Evolutionary conservation across 192 early-diverging fungal species (phyloP).

Genomic region (Umbelopsis sp.): DNA sequence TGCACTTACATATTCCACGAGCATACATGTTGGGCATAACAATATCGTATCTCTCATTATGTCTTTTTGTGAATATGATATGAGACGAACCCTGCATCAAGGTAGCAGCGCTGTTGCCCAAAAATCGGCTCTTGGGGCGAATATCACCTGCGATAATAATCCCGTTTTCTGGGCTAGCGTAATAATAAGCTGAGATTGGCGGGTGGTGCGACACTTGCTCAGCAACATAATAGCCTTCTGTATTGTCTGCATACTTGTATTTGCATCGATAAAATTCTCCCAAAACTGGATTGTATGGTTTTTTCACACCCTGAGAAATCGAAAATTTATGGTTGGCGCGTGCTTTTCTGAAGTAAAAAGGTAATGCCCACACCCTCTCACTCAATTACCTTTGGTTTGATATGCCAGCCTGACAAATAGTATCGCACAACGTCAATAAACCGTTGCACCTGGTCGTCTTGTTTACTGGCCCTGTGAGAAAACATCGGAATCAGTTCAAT

Average conservation of each 20-base stretch:
- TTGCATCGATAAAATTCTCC: slow-evolving; percentile 90
- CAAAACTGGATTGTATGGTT: slow-evolving; percentile 94
- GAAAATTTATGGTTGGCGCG: not conserved
- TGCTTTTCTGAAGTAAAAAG: not conserved
- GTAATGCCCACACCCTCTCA: not conserved
- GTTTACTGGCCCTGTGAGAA: slow-evolving; percentile 38
- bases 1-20: slow-evolving; percentile 62
- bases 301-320: slow-evolving; percentile 75
- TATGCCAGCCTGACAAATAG: slow-evolving; percentile 95
- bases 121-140: slow-evolving; percentile 83
- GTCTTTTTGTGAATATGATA: slow-evolving; percentile 61
- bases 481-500: not conserved
- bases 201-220: slow-evolving; percentile 97
- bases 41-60: slow-evolving; percentile 79
- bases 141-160: slow-evolving; percentile 80
- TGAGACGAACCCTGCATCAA: slow-evolving; percentile 77
- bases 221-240: slow-evolving; percentile 77
- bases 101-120: slow-evolving; percentile 89
- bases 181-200: slow-evolving; percentile 84
- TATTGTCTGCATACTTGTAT: slow-evolving; percentile 70
- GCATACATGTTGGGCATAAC: slow-evolving; percentile 93
- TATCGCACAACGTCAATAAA: slow-evolving; percentile 86
- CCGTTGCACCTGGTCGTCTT: slow-evolving; percentile 72
- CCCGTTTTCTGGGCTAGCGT: slow-evolving; percentile 80
- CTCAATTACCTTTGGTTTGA: slow-evolving; percentile 77